These are phyloP conservation scores for Conticribra guillardii DNA, from an alignment of 108 stramenopile species.

Conservation along the genomic window DNA sequence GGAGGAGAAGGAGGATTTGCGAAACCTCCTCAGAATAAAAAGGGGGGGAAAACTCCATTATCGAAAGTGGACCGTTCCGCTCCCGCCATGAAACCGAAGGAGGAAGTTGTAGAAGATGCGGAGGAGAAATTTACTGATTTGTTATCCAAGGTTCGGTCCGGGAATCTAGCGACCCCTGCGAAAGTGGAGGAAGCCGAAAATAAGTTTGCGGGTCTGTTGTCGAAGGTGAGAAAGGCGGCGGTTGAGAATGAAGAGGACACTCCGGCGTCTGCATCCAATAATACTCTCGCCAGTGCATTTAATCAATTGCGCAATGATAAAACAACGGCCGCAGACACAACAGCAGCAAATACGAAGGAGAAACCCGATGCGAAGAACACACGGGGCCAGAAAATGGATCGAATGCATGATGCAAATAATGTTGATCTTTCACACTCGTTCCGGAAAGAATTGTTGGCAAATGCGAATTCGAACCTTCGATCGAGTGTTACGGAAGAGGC, in stretches of 20 bases:
- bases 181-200: slow-evolving; percentile 11
- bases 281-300: neutral
- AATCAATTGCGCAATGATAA: neutral
- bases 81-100: too few relatives aligned
- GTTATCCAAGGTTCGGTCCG: neutral
- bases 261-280: neutral
- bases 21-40: too few relatives aligned
- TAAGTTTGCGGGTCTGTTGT: neutral
- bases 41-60: too few relatives aligned
- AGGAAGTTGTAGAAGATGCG: too few relatives aligned
- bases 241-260: neutral
- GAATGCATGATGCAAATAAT: neutral
- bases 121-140: slow-evolving; percentile 3
- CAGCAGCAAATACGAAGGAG: neutral
- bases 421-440: slow-evolving; percentile 10
- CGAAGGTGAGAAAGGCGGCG: neutral
- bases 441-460: slow-evolving; percentile 5
- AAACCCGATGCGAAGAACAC: too few relatives aligned
- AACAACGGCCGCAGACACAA: neutral
- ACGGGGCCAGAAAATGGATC: neutral
- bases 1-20: too few relatives aligned
- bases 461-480: slow-evolving; percentile 15
- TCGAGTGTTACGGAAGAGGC: neutral
- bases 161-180: neutral
- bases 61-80: too few relatives aligned